Percentiles rank a stretch among this genome's conserved stretches.
These are phyloP conservation scores for Plasmopara muralis DNA, from an alignment of 352 stramenopile genomes.

Conservation along the genomic window DNA sequence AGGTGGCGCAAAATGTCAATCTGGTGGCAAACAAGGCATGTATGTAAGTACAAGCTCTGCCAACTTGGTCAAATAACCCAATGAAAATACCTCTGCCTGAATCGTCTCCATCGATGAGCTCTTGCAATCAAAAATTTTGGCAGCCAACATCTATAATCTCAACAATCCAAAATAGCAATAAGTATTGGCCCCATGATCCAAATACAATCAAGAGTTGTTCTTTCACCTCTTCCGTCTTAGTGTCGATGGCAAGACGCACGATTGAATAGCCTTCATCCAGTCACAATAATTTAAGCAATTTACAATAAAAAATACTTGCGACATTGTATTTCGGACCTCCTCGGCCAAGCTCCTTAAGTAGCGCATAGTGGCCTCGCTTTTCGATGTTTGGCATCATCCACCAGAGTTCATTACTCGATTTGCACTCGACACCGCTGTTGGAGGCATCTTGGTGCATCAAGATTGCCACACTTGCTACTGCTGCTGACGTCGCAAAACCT, in stretches of 20 bases:
- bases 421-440: slow-evolving; percentile 19
- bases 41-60: background rate
- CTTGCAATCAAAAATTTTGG: slow-evolving; percentile 74
- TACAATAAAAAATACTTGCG: background rate
- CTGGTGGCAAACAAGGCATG: slow-evolving; percentile 14
- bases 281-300: slow-evolving; percentile 7
- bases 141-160: slow-evolving; percentile 34
- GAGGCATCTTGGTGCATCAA: slow-evolving; percentile 10
- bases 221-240: slow-evolving; percentile 35
- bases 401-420: slow-evolving; percentile 12
- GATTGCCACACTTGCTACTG: slow-evolving; percentile 9
- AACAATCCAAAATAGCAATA: slow-evolving; percentile 1
- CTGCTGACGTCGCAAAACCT: slow-evolving; percentile 18
- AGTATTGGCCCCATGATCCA: too few relatives aligned
- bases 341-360: slow-evolving; percentile 60
- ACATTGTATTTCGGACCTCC: slow-evolving; percentile 30
- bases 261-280: slow-evolving; percentile 47
- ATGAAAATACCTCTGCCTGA: slow-evolving; percentile 36
- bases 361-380: slow-evolving; percentile 34
- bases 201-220: background rate
- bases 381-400: slow-evolving; percentile 11
- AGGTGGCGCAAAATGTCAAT: slow-evolving; percentile 56
- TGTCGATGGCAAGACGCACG: slow-evolving; percentile 59
- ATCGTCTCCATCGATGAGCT: slow-evolving; percentile 51
- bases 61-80: background rate